Evolutionary conservation across 805 yeast species (phyloP).

Genomic region (Starmerella roubikii): DNA sequence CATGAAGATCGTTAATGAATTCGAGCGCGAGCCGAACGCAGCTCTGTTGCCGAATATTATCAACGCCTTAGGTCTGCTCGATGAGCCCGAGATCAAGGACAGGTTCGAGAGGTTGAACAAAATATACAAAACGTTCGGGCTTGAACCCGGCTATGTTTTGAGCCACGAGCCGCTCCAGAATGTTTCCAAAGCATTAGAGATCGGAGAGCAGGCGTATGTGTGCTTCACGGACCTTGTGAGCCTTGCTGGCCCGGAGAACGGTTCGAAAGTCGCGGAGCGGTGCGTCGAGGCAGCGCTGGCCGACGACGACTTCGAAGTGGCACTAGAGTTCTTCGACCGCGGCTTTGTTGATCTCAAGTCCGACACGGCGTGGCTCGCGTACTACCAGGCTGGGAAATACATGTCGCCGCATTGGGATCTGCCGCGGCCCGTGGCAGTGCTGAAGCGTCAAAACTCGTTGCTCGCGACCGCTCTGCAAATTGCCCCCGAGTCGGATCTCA

Average conservation of each 20-base stretch:
- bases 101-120: neutral
- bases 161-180: slow-evolving; percentile 20
- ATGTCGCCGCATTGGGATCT: slow-evolving; percentile 35
- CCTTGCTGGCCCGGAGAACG: neutral
- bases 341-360: slow-evolving; percentile 18
- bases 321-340: slow-evolving; percentile 29
- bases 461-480: slow-evolving; percentile 38
- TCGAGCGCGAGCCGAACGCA: slow-evolving; percentile 1
- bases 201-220: slow-evolving; percentile 24
- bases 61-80: slow-evolving; percentile 7
- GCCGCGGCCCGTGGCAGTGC: slow-evolving; percentile 31
- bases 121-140: slow-evolving; percentile 1
- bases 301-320: slow-evolving; percentile 47
- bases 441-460: slow-evolving; percentile 41
- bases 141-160: slow-evolving; percentile 10
- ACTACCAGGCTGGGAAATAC: slow-evolving; percentile 59
- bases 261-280: slow-evolving; percentile 10
- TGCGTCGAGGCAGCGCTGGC: slow-evolving; percentile 58
- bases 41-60: slow-evolving; percentile 1
- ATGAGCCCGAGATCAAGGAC: neutral
- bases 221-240: slow-evolving; percentile 19
- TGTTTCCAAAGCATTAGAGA: slow-evolving; percentile 23
- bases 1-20: slow-evolving; percentile 1
- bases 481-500: slow-evolving; percentile 43
- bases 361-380: slow-evolving; percentile 47